phyloP scores from a whole-genome alignment of 768 basidiomycete genomes.

The Lyophyllum atratum region DNA sequence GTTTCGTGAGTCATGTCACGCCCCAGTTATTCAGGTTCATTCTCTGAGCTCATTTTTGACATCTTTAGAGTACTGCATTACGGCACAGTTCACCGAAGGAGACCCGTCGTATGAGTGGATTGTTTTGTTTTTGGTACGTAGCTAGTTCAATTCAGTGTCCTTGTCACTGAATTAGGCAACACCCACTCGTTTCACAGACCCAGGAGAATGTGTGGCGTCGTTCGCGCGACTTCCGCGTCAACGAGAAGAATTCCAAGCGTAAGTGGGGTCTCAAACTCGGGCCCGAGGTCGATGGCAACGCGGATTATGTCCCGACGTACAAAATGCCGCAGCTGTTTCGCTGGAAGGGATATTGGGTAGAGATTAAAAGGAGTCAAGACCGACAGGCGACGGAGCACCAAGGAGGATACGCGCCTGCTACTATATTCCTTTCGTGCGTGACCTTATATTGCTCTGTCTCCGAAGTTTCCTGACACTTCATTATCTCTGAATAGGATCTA shows the following conservation, averaged over 20 bases:
- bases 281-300: slow-evolving; percentile 26
- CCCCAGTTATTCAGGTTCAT: neutral
- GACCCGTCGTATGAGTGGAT: slow-evolving; percentile 55
- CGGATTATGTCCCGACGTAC: slow-evolving; percentile 43
- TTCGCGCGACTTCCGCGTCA: slow-evolving; percentile 41
- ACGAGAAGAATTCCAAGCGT: slow-evolving; percentile 38
- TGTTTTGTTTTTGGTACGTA: slow-evolving; percentile 40
- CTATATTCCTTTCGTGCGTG: slow-evolving; percentile 31
- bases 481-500: slow-evolving; percentile 33
- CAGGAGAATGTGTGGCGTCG: slow-evolving; percentile 46
- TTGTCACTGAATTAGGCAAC: neutral
- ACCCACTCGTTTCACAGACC: slow-evolving; percentile 26
- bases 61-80: slow-evolving; percentile 40
- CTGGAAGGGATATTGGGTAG: slow-evolving; percentile 43
- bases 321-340: slow-evolving; percentile 39
- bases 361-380: slow-evolving; percentile 30
- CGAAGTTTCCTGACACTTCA: neutral
- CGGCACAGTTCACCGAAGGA: slow-evolving; percentile 46
- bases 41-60: neutral
- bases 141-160: neutral
- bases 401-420: slow-evolving; percentile 15
- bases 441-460: neutral
- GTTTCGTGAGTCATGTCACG: slow-evolving; percentile 32
- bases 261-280: slow-evolving; percentile 36
- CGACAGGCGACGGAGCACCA: slow-evolving; percentile 9